Conservation (phyloP, 805 yeast genomes). For the Pichia scutulata region DNA sequence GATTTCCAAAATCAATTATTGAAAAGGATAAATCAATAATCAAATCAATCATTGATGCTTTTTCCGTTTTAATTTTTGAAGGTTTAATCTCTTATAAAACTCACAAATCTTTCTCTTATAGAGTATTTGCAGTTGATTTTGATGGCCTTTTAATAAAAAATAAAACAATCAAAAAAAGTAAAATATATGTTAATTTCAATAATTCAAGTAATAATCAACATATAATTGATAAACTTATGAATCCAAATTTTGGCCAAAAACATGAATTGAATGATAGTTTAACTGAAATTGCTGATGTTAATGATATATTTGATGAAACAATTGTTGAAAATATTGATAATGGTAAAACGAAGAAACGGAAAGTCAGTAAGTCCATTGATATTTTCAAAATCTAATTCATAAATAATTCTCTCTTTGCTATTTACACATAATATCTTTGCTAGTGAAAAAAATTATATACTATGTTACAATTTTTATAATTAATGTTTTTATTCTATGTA, state of each 20-base stretch:
- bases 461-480: no score
- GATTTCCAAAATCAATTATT: conserved; percentile 1
- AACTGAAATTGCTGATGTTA: not conserved
- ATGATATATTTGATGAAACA: not conserved
- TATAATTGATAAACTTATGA: conserved; percentile 6
- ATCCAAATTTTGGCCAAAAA: conserved; percentile 5
- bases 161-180: conserved; percentile 11
- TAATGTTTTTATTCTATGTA: not conserved
- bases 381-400: conserved; percentile 12
- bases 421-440: not conserved
- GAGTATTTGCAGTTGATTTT: conserved; percentile 9
- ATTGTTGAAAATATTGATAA: conserved; percentile 8
- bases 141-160: conserved; percentile 14
- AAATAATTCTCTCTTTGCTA: not conserved
- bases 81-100: conserved; percentile 12
- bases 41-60: conserved; percentile 12
- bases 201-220: not conserved
- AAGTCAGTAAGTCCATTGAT: conserved; percentile 17
- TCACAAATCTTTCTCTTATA: conserved; percentile 10
- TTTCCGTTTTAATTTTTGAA: conserved; percentile 16
- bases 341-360: conserved; percentile 6
- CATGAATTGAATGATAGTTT: conserved; percentile 1
- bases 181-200: conserved; percentile 11
- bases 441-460: not conserved
- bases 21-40: not conserved